phyloP scores from a whole-genome alignment of 768 basidiomycete genomes.

The Amanita polypyramis region DNA sequence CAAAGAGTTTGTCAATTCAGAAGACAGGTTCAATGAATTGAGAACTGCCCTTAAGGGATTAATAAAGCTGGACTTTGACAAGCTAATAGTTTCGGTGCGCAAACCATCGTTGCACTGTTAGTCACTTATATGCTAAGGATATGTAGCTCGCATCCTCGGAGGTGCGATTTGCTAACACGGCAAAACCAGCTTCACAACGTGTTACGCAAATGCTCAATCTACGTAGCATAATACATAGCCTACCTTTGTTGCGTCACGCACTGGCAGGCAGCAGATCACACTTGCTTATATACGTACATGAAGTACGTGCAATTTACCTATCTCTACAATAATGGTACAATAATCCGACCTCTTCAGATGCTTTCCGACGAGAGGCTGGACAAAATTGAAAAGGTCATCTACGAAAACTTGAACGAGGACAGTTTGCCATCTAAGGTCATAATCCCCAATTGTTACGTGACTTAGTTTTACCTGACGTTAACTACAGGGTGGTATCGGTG shows the following conservation, averaged over 20 bases:
- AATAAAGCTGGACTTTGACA: constrained; percentile 83
- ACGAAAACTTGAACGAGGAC: constrained; percentile 65
- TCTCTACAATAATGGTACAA: neutral
- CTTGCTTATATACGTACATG: constrained; percentile 50
- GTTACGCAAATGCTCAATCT: constrained; percentile 76
- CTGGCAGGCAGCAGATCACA: constrained; percentile 47
- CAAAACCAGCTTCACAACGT: constrained; percentile 56
- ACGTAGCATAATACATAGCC: constrained; percentile 55
- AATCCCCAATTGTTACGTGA: neutral
- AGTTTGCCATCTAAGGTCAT: constrained; percentile 46
- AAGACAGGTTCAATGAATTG: constrained; percentile 62
- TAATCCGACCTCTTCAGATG: constrained; percentile 33
- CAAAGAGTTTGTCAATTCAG: constrained; percentile 64
- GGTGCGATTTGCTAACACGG: constrained; percentile 37
- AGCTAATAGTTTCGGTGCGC: constrained; percentile 60
- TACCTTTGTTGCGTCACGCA: constrained; percentile 55
- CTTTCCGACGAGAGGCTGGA: constrained; percentile 63
- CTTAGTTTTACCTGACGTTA: neutral
- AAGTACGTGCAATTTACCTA: constrained; percentile 27
- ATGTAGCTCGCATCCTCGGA: constrained; percentile 57
- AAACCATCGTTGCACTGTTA: neutral
- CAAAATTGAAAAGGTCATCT: constrained; percentile 49
- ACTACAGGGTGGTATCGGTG: constrained; percentile 55
- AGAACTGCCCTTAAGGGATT: constrained; percentile 59
- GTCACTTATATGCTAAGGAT: neutral